A percentile compares a stretch with the other conserved stretches of the same genome.
These are phyloP conservation scores for Rubus idaeus DNA, from an alignment of 306 rosid species.

Conservation along the genomic window DNA sequence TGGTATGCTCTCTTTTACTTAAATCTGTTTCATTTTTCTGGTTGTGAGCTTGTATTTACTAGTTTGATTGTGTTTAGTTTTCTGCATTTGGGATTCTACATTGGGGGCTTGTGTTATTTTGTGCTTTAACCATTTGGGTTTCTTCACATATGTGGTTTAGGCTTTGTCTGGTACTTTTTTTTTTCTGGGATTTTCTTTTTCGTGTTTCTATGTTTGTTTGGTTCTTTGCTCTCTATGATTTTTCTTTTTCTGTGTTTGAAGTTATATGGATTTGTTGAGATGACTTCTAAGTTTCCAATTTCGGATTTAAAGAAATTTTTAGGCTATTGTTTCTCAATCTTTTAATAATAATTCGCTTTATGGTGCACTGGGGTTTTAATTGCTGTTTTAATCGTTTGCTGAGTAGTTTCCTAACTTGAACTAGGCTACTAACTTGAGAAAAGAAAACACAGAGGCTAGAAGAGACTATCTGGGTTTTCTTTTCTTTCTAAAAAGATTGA, in stretches of 20 bases:
- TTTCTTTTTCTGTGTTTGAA: neutral
- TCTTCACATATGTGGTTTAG: neutral
- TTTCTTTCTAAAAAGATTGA: neutral
- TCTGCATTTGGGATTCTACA: neutral
- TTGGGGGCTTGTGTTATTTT: neutral
- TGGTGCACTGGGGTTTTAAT: neutral
- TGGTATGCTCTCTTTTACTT: slow-evolving; percentile 34
- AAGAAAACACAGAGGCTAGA: neutral
- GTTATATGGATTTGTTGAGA: neutral
- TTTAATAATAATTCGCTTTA: neutral
- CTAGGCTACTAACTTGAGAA: neutral
- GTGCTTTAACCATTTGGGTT: neutral
- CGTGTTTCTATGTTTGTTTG: neutral
- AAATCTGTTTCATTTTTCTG: neutral
- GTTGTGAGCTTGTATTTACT: neutral
- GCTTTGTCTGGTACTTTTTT: neutral
- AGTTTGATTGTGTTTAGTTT: neutral
- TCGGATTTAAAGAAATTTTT: neutral
- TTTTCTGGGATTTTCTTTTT: no score
- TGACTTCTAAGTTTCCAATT: neutral
- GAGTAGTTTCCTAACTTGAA: slow-evolving; percentile 5
- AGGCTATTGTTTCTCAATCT: neutral
- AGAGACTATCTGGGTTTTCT: neutral
- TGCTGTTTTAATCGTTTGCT: slow-evolving; percentile 3
- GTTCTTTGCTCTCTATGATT: neutral